Base-by-base conservation (phyloP, 2,329 filamentous ascomycete species). In the Albophoma yamanashiensis region DNA sequence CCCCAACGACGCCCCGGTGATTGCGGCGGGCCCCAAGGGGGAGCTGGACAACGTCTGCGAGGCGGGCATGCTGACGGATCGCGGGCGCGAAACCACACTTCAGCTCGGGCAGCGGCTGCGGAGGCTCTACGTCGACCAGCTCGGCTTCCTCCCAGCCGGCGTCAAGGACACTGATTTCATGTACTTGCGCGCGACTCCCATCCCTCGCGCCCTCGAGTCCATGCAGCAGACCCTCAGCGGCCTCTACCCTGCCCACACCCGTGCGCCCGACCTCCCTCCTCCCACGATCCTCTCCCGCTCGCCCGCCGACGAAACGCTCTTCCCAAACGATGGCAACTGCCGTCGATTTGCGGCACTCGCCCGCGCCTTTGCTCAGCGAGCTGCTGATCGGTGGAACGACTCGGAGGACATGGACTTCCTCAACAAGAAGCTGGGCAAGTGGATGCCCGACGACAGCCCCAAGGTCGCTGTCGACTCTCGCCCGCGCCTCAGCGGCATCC, bases 401-500 rank as follows among this genome's bases (percentile, higher is more conserved):
- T 84, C 88, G 0, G 81, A 87, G 17, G 90, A 97, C 61, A 93
- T 97, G 87, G 82, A 82, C 39, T 92, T 96, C 70, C 77, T 97
- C 31, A 92, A 89, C 67, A 86, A 83, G 62, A 75, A 89, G 61
- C 85, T 92, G 59, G 86, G 88, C 42, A 91, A 89, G 71, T 96
- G 89, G 85, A 96, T 97, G 89, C 91, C 91, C 0, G 80, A 85
- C 9, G 80, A 81, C 42, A 81, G 79, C 38, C 82, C 82, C 14
- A 80, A 81, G 45, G 86, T 97, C 11, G 89, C 89, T 34, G 90
- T 97, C 11, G 92, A 97, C 72, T 87, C 87, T 1, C 87, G 88
- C 62, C 94, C 94, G 0, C 82, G 92, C 53, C 79, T 97, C 15
- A 92, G 87, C 7, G 94, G 94, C 58, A 88, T 99, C 67, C 91